These are phyloP conservation scores for Eucalyptus lansdowneana DNA, from an alignment of 345 rosid genomes.

Conservation along the genomic window DNA sequence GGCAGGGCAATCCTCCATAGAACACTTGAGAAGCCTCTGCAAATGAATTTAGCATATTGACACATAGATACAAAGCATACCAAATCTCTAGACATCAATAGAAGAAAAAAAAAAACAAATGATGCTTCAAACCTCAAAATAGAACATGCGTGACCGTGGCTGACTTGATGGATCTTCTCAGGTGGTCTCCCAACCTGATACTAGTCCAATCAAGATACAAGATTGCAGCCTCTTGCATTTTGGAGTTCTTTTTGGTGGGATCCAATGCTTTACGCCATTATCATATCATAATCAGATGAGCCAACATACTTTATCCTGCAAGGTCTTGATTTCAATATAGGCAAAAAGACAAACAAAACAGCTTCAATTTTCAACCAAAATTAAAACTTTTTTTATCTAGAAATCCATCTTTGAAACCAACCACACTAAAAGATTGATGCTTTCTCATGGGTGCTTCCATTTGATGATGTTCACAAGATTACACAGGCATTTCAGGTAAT, in stretches of 20 bases:
- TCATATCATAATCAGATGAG: not conserved
- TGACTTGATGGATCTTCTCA: constrained; percentile 91
- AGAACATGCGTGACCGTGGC: constrained; percentile 70
- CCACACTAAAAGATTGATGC: not conserved
- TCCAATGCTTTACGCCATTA: constrained; percentile 95
- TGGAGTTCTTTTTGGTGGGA: constrained; percentile 92
- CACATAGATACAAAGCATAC: too few species aligned
- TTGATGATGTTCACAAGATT: not conserved
- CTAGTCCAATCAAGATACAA: constrained; percentile 63
- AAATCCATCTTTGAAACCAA: too few species aligned
- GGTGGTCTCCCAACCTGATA: constrained; percentile 99
- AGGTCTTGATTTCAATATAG: not conserved
- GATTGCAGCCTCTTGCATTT: constrained; percentile 80
- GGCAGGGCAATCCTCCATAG: too few species aligned
- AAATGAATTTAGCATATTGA: too few species aligned
- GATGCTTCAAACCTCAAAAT: constrained; percentile 25
- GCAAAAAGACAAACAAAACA: not conserved
- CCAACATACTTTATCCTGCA: not conserved
- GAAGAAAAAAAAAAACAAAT: too few species aligned
- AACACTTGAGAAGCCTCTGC: too few species aligned
- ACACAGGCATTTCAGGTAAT: too few species aligned
- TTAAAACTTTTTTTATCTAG: not conserved
- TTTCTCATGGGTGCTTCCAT: not conserved
- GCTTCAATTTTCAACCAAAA: not conserved
- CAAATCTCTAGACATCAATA: too few species aligned